phyloP scores from a whole-genome alignment of 257 asterid species.

The Solanum pinnatisectum region DNA sequence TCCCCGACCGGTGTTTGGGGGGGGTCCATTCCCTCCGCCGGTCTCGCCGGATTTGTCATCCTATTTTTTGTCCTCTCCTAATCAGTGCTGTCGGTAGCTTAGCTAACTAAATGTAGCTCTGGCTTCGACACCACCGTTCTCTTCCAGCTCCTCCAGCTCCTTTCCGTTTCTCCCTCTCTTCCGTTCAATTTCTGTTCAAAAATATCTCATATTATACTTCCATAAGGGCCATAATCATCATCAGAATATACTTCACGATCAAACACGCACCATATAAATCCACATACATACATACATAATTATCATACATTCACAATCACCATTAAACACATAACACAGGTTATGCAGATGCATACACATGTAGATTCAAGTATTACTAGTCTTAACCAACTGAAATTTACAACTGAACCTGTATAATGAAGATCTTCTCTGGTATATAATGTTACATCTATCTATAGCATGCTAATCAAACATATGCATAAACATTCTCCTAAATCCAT shows the following conservation, averaged over 20 bases:
- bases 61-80: background rate
- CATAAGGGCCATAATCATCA: background rate
- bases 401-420: background rate
- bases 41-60: background rate
- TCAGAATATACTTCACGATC: background rate
- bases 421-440: background rate
- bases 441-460: background rate
- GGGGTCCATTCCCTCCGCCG: background rate
- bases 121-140: constrained; percentile 1
- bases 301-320: background rate
- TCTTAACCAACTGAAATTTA: background rate
- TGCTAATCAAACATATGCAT: background rate
- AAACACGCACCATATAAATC: background rate
- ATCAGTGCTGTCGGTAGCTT: constrained; percentile 1
- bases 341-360: background rate
- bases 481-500: background rate
- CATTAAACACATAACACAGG: background rate
- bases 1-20: background rate
- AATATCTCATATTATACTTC: background rate
- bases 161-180: background rate
- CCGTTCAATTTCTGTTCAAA: background rate
- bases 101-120: background rate
- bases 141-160: constrained; percentile 1
- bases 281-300: background rate
- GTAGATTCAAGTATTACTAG: background rate